Conservation (phyloP, 2,329 filamentous ascomycete genomes). For the Alternaria sp. region DNA sequence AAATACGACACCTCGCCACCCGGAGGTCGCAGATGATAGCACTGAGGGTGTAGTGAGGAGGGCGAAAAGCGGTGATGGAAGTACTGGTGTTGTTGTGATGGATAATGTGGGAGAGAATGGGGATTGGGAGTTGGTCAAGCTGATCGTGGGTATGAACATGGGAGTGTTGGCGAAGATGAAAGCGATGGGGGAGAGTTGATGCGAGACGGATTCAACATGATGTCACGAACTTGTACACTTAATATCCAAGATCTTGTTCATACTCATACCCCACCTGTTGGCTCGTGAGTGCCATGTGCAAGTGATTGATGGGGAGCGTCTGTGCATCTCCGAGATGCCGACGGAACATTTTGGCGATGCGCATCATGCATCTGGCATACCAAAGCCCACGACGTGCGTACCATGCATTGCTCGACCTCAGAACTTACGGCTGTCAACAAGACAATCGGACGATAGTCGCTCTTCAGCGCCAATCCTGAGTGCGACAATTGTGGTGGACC, state of each 20-base stretch:
- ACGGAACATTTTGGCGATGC: slow-evolving; percentile 8
- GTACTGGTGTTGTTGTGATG: slow-evolving; percentile 86
- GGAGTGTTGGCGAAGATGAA: slow-evolving; percentile 49
- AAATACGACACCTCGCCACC: slow-evolving; percentile 6
- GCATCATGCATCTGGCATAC: slow-evolving; percentile 3
- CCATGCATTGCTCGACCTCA: slow-evolving; percentile 11
- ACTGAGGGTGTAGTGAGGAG: slow-evolving; percentile 44
- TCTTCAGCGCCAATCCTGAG: not conserved
- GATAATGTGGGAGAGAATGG: slow-evolving; percentile 89
- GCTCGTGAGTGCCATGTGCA: not conserved
- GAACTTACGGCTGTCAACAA: not conserved
- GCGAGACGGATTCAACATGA: not conserved
- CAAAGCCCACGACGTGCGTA: slow-evolving; percentile 2
- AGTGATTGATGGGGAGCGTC: not conserved
- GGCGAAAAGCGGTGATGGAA: slow-evolving; percentile 65
- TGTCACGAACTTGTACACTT: not conserved
- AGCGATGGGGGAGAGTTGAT: not conserved
- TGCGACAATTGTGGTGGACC: not conserved
- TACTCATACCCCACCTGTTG: not conserved
- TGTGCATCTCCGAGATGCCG: slow-evolving; percentile 5
- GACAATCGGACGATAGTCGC: not conserved
- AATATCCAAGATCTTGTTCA: not conserved
- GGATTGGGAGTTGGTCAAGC: slow-evolving; percentile 88
- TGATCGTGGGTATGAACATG: slow-evolving; percentile 91
- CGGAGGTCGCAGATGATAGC: slow-evolving; percentile 25